Conservation (phyloP, 164 flowering plant genomes). For the Annona cherimola region DNA sequence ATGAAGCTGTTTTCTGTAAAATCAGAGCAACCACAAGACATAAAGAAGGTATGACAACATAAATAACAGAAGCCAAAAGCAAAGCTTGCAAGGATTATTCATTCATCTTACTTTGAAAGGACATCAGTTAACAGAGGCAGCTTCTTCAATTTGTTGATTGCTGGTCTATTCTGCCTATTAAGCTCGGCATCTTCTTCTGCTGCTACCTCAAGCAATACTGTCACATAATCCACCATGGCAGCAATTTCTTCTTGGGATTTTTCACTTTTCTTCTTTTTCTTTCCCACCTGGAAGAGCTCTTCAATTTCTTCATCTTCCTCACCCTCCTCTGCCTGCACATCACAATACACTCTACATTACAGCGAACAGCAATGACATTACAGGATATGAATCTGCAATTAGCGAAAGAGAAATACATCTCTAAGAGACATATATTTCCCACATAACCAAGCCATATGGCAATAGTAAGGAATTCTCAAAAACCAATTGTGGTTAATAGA, state of each 20-base stretch:
- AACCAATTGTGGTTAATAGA: no score
- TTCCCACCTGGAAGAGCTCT: conserved; percentile 66
- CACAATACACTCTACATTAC: background rate
- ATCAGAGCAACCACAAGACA: background rate
- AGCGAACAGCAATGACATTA: no score
- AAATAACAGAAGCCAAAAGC: background rate
- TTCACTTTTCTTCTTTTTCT: conserved; percentile 87
- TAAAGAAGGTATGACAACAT: background rate
- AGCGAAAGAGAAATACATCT: no score
- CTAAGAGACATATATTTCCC: no score
- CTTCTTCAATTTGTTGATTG: conserved; percentile 89
- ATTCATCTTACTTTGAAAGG: conserved; percentile 64
- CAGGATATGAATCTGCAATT: no score
- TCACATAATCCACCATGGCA: conserved; percentile 72
- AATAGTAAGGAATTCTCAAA: no score
- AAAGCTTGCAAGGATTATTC: background rate
- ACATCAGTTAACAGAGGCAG: conserved; percentile 86
- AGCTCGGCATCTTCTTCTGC: conserved; percentile 94
- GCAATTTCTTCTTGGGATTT: conserved; percentile 87
- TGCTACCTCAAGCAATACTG: conserved; percentile 94
- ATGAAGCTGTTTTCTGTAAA: conserved; percentile 83
- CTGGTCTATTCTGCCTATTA: conserved; percentile 80
- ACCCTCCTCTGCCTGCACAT: conserved; percentile 71
- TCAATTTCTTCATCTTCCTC: conserved; percentile 86
- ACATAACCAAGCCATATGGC: no score